Conservation (phyloP, 2,329 filamentous ascomycete species). For the Alternaria infectoria region DNA sequence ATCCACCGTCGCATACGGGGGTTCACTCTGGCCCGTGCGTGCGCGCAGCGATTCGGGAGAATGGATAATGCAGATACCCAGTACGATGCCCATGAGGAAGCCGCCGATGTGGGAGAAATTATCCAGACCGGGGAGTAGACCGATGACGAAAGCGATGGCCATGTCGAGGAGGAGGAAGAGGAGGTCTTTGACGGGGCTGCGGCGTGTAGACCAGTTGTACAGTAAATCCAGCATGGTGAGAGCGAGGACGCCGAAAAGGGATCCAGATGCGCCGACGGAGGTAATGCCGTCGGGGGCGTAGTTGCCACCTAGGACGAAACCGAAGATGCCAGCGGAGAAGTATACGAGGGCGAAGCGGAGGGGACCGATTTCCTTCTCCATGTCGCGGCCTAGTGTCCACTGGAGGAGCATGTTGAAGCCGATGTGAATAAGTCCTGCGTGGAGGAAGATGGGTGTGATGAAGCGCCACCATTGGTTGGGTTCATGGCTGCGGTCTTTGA, state of each 20-base stretch:
- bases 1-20: constrained; percentile 72
- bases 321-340: constrained; percentile 89
- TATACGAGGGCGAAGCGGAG: constrained; percentile 91
- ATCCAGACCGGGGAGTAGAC: constrained; percentile 88
- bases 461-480: constrained; percentile 98
- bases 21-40: constrained; percentile 71
- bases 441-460: constrained; percentile 93
- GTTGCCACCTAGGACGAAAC: constrained; percentile 93
- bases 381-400: constrained; percentile 86
- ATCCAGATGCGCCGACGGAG: constrained; percentile 85
- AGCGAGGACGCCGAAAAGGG: constrained; percentile 89
- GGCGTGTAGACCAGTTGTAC: constrained; percentile 87
- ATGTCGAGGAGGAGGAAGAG: constrained; percentile 86
- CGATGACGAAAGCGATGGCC: constrained; percentile 87
- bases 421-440: constrained; percentile 92
- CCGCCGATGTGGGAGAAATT: constrained; percentile 98
- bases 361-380: constrained; percentile 88
- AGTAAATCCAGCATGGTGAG: constrained; percentile 86
- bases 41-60: constrained; percentile 82
- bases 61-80: constrained; percentile 86
- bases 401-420: constrained; percentile 94
- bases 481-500: constrained; percentile 64
- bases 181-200: constrained; percentile 80
- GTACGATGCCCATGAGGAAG: constrained; percentile 86
- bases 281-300: constrained; percentile 82